Conservation (phyloP, 192 early-diverging fungal genomes). For the Mortierella antarctica region DNA sequence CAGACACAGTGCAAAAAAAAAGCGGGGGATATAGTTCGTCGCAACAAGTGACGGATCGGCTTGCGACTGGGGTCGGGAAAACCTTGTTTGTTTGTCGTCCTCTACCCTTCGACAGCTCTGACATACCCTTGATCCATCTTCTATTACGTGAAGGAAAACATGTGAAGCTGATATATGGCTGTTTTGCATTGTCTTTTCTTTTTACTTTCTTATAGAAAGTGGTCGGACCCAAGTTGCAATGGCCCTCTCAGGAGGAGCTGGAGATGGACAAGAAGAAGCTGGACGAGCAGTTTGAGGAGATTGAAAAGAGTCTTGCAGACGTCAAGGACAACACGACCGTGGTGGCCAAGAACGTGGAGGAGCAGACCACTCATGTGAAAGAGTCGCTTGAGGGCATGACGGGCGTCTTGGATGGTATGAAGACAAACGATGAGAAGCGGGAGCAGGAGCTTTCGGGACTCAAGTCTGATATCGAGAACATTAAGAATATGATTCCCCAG, state of each 20-base stretch:
- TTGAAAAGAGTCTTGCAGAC: conserved; percentile 52
- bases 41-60: conserved; percentile 6
- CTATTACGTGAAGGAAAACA: conserved; percentile 32
- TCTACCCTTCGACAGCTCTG: background rate
- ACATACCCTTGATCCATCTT: background rate
- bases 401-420: conserved; percentile 68
- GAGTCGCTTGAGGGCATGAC: conserved; percentile 75
- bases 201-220: conserved; percentile 55
- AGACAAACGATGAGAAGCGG: conserved; percentile 70
- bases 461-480: conserved; percentile 78
- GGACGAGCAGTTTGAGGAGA: conserved; percentile 69
- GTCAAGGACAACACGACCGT: conserved; percentile 47
- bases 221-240: conserved; percentile 68
- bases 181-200: conserved; percentile 35
- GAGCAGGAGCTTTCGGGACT: conserved; percentile 78
- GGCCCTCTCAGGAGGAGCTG: conserved; percentile 74
- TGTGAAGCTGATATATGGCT: background rate
- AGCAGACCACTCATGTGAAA: conserved; percentile 78
- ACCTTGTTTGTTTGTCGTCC: background rate
- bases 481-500: conserved; percentile 81
- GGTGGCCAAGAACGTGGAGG: conserved; percentile 68
- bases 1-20: background rate
- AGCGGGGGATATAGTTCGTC: no score
- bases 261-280: conserved; percentile 77
- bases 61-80: background rate